These are phyloP conservation scores for Chlorella sp. DNA, from an alignment of 139 green algal genomes.

Conservation along the genomic window DNA sequence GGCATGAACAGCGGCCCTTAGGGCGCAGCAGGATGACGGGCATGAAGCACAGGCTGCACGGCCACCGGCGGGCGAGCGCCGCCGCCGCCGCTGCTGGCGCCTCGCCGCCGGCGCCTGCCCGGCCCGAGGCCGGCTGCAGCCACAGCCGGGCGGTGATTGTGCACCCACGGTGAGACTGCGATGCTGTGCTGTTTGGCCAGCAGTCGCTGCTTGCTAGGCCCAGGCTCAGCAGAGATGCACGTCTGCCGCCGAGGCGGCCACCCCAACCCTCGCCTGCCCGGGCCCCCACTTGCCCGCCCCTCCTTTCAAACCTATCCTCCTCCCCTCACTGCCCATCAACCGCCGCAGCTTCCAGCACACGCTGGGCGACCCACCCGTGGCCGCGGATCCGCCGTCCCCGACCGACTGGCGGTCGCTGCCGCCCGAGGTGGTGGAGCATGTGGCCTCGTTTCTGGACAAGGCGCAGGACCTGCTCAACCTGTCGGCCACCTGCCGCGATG, in stretches of 20 bases:
- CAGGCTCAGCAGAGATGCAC: too few relatives aligned
- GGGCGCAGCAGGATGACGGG: neutral
- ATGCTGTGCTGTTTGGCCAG: too few relatives aligned
- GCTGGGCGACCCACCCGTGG: slow-evolving; percentile 24
- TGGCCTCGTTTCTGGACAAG: slow-evolving; percentile 5
- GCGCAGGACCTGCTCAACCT: slow-evolving; percentile 37
- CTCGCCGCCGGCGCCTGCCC: neutral
- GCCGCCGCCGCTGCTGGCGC: neutral
- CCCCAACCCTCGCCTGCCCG: too few relatives aligned
- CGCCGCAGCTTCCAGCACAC: slow-evolving; percentile 17
- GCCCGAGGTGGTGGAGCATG: neutral
- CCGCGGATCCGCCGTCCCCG: neutral
- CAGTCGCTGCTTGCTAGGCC: too few relatives aligned
- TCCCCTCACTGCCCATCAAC: too few relatives aligned
- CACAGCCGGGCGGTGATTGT: slow-evolving; percentile 27
- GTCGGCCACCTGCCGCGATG: neutral
- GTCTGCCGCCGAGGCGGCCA: too few relatives aligned
- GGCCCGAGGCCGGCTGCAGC: neutral
- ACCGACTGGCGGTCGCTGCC: neutral
- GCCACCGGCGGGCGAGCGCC: neutral
- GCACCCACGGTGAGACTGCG: slow-evolving; percentile 12
- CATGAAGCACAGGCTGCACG: neutral
- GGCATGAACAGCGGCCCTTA: too few relatives aligned
- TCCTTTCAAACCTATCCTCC: too few relatives aligned
- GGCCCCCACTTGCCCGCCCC: too few relatives aligned